Evolutionary conservation across 1,284 basidiomycete species (phyloP).

Genomic region (Ustilago shanxiensis): DNA sequence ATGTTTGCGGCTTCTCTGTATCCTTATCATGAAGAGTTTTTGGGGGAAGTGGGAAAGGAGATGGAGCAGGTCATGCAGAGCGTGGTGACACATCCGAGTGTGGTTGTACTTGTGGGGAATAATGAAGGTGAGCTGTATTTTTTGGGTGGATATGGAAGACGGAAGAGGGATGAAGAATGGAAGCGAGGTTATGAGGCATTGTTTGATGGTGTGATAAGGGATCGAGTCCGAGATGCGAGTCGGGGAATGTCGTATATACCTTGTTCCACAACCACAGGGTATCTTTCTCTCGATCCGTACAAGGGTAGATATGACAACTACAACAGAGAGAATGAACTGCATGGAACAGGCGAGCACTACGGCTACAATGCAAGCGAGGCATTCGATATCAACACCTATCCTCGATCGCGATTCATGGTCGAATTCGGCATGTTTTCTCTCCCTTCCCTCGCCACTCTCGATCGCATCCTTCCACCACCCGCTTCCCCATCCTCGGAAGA

Average conservation of each 20-base stretch:
- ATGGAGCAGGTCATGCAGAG: conserved; percentile 76
- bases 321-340: conserved; percentile 73
- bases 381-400: conserved; percentile 76
- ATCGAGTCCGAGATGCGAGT: conserved; percentile 74
- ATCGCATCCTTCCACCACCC: conserved; percentile 73
- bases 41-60: conserved; percentile 75
- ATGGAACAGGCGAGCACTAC: conserved; percentile 72
- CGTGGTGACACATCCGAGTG: conserved; percentile 75
- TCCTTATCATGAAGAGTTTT: conserved; percentile 73
- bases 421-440: conserved; percentile 79
- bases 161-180: conserved; percentile 30
- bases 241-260: conserved; percentile 77
- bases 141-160: conserved; percentile 21
- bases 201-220: conserved; percentile 74
- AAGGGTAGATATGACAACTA: conserved; percentile 74
- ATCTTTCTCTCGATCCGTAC: conserved; percentile 76
- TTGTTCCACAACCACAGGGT: conserved; percentile 75
- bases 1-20: conserved; percentile 74
- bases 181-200: conserved; percentile 41
- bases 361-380: conserved; percentile 75
- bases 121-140: conserved; percentile 58
- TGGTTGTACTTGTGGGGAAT: conserved; percentile 47
- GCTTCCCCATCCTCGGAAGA: conserved; percentile 61
- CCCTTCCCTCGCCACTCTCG: conserved; percentile 77
- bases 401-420: conserved; percentile 76